Base-by-base conservation (phyloP, 192 early-diverging fungal species). In the Chytriomyces hyalinus region DNA sequence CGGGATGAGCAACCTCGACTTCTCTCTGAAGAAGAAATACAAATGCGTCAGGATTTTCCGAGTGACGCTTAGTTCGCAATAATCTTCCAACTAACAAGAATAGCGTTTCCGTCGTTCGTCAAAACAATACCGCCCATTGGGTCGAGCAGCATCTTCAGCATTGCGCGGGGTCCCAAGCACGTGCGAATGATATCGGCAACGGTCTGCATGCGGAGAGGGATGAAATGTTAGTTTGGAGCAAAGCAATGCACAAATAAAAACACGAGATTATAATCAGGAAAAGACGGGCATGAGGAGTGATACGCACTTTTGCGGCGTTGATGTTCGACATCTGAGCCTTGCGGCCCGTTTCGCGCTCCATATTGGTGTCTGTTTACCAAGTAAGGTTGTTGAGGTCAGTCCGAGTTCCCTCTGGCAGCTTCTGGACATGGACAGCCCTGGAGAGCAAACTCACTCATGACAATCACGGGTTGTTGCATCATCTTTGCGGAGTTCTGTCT, bases 131-230 rank as follows among this genome's bases (percentile, higher is more conserved):
- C 98, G 80, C 98, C 98, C 98, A 99, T 99, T 22, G 98, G 98
- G 84, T 99, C 98, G 79, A 99, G 82, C 73, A 99, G 89, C 98
- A 99, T 98, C 86, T 99, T 99, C 73, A 99, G 88, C 98, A 99
- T 99, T 50, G 98, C 96, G 49, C 95, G 92, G 11, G 98, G 97
- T 47, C 97, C 97, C 45, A 99, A 88, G 86, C 96, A 99, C 49
- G 96, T 98, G 80, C 97, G 95, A 80, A 98, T 97, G 66, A 99
- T 94, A 84, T 99, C 98, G 46, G 98, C 93, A 48, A 99, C 95
- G 44, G 95, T 97, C 92, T 95, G 79, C 8, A 57, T 57, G 20
- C 53, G 20, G 53, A 57, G 53, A 20, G 0, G 53, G 20, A 57
- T 20, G 53, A 36, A 4, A 36, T 36, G 36, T 36, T 36, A 36